Evolutionary conservation across 1,139 yeast species (phyloP).

Genomic region (Geotrichum phurueaensis): DNA sequence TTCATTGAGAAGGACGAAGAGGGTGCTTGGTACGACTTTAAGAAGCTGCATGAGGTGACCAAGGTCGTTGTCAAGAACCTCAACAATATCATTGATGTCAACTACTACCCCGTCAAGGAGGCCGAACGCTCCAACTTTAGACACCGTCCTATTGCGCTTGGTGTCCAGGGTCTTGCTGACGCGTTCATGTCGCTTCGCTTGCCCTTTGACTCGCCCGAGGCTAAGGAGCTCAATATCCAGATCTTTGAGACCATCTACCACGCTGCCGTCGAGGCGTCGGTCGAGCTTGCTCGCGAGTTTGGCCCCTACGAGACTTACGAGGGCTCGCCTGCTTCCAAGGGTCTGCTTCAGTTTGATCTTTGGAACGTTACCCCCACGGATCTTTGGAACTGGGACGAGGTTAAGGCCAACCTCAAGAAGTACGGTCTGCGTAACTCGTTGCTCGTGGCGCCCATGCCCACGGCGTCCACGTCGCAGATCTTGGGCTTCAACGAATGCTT

Average conservation of each 20-base stretch:
- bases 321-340: constrained; percentile 70
- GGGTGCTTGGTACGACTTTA: constrained; percentile 48
- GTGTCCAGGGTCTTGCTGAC: constrained; percentile 80
- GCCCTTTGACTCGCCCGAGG: constrained; percentile 62
- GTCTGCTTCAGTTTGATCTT: constrained; percentile 61
- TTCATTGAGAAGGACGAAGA: constrained; percentile 39
- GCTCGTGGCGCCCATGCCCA: constrained; percentile 79
- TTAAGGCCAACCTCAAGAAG: constrained; percentile 47
- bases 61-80: constrained; percentile 60
- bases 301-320: constrained; percentile 57
- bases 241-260: constrained; percentile 80
- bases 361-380: constrained; percentile 60
- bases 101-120: constrained; percentile 58
- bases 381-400: constrained; percentile 56
- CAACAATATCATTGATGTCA: constrained; percentile 62
- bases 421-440: constrained; percentile 67
- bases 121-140: constrained; percentile 54
- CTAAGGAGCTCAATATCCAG: constrained; percentile 54
- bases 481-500: constrained; percentile 75
- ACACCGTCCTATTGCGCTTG: constrained; percentile 72
- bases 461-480: constrained; percentile 81
- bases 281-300: constrained; percentile 52
- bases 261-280: constrained; percentile 64
- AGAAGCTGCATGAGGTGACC: constrained; percentile 53
- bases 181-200: constrained; percentile 56